These are phyloP conservation scores for slime mould (Dictyostelium discoideum) DNA, from an alignment of 78 protist genomes.

Conservation along the genomic window DNA sequence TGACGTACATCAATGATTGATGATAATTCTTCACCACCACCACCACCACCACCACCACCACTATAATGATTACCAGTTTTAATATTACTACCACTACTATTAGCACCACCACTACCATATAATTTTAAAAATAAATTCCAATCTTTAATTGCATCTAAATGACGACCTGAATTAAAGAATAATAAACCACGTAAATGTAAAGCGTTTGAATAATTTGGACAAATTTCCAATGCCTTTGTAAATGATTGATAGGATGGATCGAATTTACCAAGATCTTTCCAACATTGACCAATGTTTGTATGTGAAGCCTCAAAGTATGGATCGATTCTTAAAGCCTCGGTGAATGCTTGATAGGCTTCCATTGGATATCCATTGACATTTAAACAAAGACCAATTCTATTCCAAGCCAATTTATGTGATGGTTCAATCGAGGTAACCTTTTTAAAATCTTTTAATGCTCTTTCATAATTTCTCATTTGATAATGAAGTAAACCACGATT, in stretches of 20 bases:
- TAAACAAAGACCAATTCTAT: constrained; percentile 76
- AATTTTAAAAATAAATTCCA: constrained; percentile 11
- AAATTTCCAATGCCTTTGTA: constrained; percentile 19
- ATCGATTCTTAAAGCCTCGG: constrained; percentile 45
- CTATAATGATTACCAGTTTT: background rate
- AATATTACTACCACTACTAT: background rate
- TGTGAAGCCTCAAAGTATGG: constrained; percentile 53
- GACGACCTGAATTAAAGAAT: constrained; percentile 34
- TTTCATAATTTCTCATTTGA: constrained; percentile 68
- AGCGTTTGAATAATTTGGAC: constrained; percentile 60
- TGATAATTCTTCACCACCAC: background rate
- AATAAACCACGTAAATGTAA: constrained; percentile 71
- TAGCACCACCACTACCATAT: background rate
- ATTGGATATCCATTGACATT: constrained; percentile 66
- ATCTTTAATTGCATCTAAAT: constrained; percentile 40
- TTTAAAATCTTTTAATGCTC: constrained; percentile 64
- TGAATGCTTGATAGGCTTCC: constrained; percentile 37
- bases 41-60: background rate
- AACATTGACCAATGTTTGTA: constrained; percentile 72
- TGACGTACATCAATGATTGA: constrained; percentile 9
- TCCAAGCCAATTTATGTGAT: constrained; percentile 63
- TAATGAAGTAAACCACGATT: constrained; percentile 64
- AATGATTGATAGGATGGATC: constrained; percentile 24
- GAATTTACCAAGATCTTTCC: constrained; percentile 65
- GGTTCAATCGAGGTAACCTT: constrained; percentile 20